phyloP scores from a whole-genome alignment of 139 green algal genomes.

The Auxenochlorella pyrenoidosa region DNA sequence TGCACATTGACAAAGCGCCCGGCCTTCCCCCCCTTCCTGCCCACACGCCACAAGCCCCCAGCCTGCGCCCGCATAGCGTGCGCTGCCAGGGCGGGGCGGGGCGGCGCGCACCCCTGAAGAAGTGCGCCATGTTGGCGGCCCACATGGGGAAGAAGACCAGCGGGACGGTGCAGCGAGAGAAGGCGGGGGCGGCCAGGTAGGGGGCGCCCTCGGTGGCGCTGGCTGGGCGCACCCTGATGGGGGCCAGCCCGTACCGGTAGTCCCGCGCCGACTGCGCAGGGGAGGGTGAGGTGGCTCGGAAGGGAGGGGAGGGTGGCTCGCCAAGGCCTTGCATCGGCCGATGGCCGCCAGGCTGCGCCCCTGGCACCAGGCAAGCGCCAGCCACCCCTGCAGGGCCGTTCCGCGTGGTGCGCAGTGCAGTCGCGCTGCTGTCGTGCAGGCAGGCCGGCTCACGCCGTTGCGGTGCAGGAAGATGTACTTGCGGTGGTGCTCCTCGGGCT shows the following conservation, averaged over 20 bases:
- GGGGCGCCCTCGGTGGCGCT: not conserved
- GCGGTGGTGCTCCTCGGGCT: not conserved
- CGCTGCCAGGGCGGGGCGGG: too few relatives aligned
- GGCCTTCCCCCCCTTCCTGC: too few relatives aligned
- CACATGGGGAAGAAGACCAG: constrained; percentile 4
- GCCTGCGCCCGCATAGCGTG: too few relatives aligned
- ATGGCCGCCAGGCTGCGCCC: too few relatives aligned
- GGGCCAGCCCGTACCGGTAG: not conserved
- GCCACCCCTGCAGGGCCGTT: too few relatives aligned
- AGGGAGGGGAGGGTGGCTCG: not conserved
- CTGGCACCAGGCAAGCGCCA: too few relatives aligned
- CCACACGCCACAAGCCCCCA: too few relatives aligned
- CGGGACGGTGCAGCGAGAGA: constrained; percentile 24
- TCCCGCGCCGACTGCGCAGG: not conserved
- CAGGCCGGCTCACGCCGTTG: not conserved
- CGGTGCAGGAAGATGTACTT: constrained; percentile 24
- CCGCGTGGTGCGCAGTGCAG: too few relatives aligned
- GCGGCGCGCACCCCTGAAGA: not conserved
- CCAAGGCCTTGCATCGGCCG: too few relatives aligned
- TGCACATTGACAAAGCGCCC: too few relatives aligned
- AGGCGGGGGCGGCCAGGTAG: not conserved
- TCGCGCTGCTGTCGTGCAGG: too few relatives aligned
- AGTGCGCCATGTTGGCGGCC: not conserved
- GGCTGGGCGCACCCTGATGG: constrained; percentile 12
- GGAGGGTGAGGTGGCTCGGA: not conserved